A percentile compares a stretch with the other conserved stretches of the same genome.
phyloP scores from a whole-genome alignment of 495 filamentous ascomycete species.

The Penicillium pancosmium region DNA sequence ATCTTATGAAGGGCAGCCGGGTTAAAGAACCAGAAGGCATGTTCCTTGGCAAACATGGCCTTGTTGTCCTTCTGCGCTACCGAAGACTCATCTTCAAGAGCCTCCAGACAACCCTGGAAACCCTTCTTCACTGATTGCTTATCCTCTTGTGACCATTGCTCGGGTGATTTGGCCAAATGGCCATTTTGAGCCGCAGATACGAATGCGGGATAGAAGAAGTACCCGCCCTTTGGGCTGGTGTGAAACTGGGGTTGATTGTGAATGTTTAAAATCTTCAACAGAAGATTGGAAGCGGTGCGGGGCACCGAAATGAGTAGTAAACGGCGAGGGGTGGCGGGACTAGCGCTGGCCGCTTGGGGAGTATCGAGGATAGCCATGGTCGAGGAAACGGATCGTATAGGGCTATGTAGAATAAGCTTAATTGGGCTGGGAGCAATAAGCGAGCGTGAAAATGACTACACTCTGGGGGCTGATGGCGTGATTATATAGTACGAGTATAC shows the following conservation, averaged over 20 bases:
- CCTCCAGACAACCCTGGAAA: slow-evolving; percentile 29
- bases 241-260: slow-evolving; percentile 35
- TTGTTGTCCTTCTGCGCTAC: slow-evolving; percentile 30
- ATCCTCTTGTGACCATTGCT: slow-evolving; percentile 32
- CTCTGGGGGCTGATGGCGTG: background rate
- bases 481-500: background rate
- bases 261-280: slow-evolving; percentile 42
- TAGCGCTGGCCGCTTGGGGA: background rate
- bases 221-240: slow-evolving; percentile 35
- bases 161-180: slow-evolving; percentile 18
- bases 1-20: slow-evolving; percentile 12
- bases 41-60: slow-evolving; percentile 44
- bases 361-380: background rate
- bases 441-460: slow-evolving; percentile 5
- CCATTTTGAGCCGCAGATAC: slow-evolving; percentile 5
- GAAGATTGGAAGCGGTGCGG: slow-evolving; percentile 47
- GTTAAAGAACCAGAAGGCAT: slow-evolving; percentile 30
- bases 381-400: background rate
- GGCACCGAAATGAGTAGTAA: slow-evolving; percentile 39
- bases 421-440: background rate
- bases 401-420: slow-evolving; percentile 1
- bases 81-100: slow-evolving; percentile 29
- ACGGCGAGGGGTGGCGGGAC: background rate
- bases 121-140: slow-evolving; percentile 10
- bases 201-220: slow-evolving; percentile 39